Evolutionary conservation across 768 basidiomycete species (phyloP).

Genomic region (Collybiopsis confluens): DNA sequence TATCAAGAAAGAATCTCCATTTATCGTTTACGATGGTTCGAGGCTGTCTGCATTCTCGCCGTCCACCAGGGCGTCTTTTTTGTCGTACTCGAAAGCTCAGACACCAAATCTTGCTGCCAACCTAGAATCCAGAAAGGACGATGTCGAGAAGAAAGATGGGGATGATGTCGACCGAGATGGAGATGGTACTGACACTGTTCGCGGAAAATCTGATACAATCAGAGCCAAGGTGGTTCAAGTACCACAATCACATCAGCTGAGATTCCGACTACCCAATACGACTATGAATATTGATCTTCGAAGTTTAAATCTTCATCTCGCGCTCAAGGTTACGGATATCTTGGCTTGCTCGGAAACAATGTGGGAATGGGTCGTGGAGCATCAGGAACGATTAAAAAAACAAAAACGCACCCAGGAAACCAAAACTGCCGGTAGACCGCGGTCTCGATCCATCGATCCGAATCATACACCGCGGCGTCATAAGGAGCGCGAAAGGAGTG

Average conservation of each 20-base stretch:
- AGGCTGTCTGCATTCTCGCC: constrained; percentile 40
- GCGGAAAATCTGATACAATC: not conserved
- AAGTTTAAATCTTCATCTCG: constrained; percentile 61
- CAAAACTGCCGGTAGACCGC: constrained; percentile 9
- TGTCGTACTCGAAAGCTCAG: not conserved
- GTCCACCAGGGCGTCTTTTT: constrained; percentile 25
- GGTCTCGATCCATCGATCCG: constrained; percentile 15
- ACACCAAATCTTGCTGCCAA: not conserved
- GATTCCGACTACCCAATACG: constrained; percentile 47
- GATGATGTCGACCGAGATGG: not conserved
- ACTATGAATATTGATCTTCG: constrained; percentile 52
- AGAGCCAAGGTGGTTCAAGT: constrained; percentile 11
- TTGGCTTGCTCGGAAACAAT: constrained; percentile 69
- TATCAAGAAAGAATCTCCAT: constrained; percentile 36
- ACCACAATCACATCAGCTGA: not conserved
- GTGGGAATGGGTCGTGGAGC: constrained; percentile 71
- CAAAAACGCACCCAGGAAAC: not conserved
- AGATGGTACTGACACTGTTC: not conserved
- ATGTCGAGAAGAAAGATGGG: not conserved
- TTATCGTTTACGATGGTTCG: constrained; percentile 43
- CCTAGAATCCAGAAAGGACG: constrained; percentile 7
- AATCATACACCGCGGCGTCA: constrained; percentile 2
- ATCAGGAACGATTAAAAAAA: constrained; percentile 27
- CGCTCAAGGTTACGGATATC: constrained; percentile 57
- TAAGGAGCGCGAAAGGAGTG: not conserved